These are phyloP conservation scores for Ganoderma meredithae DNA, from an alignment of 1,284 basidiomycete species.

Conservation along the genomic window DNA sequence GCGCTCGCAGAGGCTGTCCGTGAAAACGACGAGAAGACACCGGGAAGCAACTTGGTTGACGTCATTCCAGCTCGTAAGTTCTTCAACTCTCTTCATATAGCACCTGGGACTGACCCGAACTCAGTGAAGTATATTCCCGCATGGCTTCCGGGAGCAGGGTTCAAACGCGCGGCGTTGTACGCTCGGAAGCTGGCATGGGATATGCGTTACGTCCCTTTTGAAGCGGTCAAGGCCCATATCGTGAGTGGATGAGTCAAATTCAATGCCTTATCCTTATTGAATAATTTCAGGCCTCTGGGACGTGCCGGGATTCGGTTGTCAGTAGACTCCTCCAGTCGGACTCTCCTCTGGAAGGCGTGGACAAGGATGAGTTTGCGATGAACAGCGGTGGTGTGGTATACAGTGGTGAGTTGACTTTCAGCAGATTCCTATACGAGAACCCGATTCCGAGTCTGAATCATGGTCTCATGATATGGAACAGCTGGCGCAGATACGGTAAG, in stretches of 20 bases:
- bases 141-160: slow-evolving; percentile 31
- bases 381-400: slow-evolving; percentile 24
- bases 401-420: slow-evolving; percentile 14
- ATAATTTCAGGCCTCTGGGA: slow-evolving; percentile 4
- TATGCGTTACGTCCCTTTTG: slow-evolving; percentile 19
- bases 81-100: not conserved
- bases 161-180: slow-evolving; percentile 21
- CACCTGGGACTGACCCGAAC: not conserved
- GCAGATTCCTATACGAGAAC: too few relatives aligned
- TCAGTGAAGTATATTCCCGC: slow-evolving; percentile 28
- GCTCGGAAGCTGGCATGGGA: not conserved
- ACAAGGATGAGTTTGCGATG: slow-evolving; percentile 17
- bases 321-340: slow-evolving; percentile 14
- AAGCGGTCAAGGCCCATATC: slow-evolving; percentile 8
- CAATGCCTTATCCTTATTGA: not conserved
- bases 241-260: not conserved
- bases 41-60: slow-evolving; percentile 32
- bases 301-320: slow-evolving; percentile 9
- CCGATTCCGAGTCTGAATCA: not conserved
- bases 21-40: slow-evolving; percentile 16
- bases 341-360: not conserved
- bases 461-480: not conserved
- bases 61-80: slow-evolving; percentile 26
- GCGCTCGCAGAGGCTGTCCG: slow-evolving; percentile 23
- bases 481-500: slow-evolving; percentile 22